Base-by-base conservation (phyloP, 306 rosid species). In the Oemleria cerasiformis region DNA sequence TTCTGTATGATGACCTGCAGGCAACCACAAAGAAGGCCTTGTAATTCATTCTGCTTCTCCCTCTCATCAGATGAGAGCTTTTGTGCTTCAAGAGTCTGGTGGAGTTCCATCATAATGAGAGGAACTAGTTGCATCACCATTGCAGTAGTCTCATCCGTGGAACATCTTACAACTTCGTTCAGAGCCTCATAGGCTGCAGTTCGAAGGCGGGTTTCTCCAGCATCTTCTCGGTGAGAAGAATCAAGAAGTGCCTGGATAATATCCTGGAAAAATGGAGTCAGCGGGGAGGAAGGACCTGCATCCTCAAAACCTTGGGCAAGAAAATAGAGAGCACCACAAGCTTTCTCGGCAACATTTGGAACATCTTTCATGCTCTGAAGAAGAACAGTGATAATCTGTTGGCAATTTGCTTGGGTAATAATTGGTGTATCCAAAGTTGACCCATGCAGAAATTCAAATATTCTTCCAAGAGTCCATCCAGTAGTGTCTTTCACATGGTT, bases 381-480 rank as follows among this genome's bases (percentile, higher is more conserved):
- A 72, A 92, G 79, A 73, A 92, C 97, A 9, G 84, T 81, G 23
- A 90, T 80, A 60, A 92, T 90, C 83, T 88, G 97, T 67, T 92
- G 97, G 72, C 86, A 76, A 75, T 92, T 92, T 5, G 87, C 82
- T 67, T 79, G 92, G 67, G 87, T 92, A 34, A 92, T 92, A 53
- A 92, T 84, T 9, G 97, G 91, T 20, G 93, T 80, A 59, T 92
- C 96, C 78, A 90, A 38, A 65, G 87, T 85, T 51, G 98, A 88
- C 15, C 97, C 97, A 66, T 92, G 98, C 77, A 92, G 81, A 73
- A 92, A 92, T 71, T 92, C 97, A 69, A 92, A 92, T 82, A 92
- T 90, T n/a, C 98, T 71, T 48, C 97, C 98, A 60, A 92, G 92
- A 64, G 98, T 90, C 98, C 98, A 92, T n/a, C 93, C 98, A 59